Evolutionary conservation across 176 grass and related monocot species (phyloP).

Genomic region (Oryza coarctata): DNA sequence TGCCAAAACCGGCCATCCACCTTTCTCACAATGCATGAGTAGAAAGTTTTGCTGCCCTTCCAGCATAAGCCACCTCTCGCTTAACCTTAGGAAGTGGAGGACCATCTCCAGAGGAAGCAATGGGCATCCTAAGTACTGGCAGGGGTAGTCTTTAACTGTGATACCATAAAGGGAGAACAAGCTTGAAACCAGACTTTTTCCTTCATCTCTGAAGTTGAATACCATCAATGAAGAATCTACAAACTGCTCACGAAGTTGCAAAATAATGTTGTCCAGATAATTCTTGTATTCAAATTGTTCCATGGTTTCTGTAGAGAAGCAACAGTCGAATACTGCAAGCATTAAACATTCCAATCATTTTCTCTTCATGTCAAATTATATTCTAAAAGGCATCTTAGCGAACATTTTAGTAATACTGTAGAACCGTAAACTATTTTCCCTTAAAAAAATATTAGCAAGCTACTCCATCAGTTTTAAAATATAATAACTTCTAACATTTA

Average conservation of each 20-base stretch:
- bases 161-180: constrained; percentile 70
- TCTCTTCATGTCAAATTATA: neutral
- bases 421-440: too few species aligned
- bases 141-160: constrained; percentile 67
- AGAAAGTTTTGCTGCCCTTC: constrained; percentile 79
- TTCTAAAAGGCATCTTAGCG: neutral
- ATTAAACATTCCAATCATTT: constrained; percentile 21
- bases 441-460: too few species aligned
- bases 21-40: constrained; percentile 90
- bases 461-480: too few species aligned
- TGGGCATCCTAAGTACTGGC: constrained; percentile 66
- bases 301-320: constrained; percentile 83
- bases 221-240: constrained; percentile 74
- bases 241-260: constrained; percentile 70
- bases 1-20: constrained; percentile 84
- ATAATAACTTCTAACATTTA: too few species aligned
- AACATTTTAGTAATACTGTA: neutral
- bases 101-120: constrained; percentile 87
- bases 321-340: constrained; percentile 87
- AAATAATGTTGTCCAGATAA: constrained; percentile 68
- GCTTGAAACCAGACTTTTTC: constrained; percentile 50
- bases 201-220: constrained; percentile 75
- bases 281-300: constrained; percentile 67
- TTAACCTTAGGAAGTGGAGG: constrained; percentile 73
- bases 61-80: constrained; percentile 73